Base-by-base conservation (phyloP, 345 rosid genomes). In the Chamaenerion angustifolium region DNA sequence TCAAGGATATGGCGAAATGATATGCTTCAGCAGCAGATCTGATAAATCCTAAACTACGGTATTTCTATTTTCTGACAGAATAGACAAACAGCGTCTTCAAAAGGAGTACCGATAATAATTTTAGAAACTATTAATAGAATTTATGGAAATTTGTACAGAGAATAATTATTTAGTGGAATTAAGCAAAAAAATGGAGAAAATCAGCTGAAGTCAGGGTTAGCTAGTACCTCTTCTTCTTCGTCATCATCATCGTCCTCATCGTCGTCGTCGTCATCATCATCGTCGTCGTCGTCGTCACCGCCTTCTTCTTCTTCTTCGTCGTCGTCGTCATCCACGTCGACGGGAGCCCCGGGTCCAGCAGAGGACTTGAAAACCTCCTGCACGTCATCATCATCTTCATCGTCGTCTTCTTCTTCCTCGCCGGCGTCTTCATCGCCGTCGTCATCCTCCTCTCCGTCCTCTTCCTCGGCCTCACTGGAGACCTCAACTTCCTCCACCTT, bases 331-430 rank as follows among this genome's bases (percentile, higher is more conserved):
- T 56, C 60, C n/a, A 9, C 60, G 8, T 46, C 45, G 4, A 45
- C 63, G 16, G 63, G 56, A 15, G 60, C 45, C 12, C 49, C 45
- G 2, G 60, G 60, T 16, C 56, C 60, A 49, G 46, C 56, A 10
- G 56, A 35, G 45, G 66, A 15, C 48, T 35, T 60, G n/a, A 55
- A 49, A 15, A 62, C 60, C 60, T 62, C 66, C 60, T 62, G 56
- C 42, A 62, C 66, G 25, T 62, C 66, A 18, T 62, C 66, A 45
- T 62, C 66, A 6, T 61, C 64, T 3, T 55, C 65, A 0, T 61
- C 65, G 0, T 61, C 65, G 1, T 48, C 65, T 4, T 8, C 59
- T 0, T 46, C 57, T 1, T 40, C 64, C 3, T 31, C 37, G 3
- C 10, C 37, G 37, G 8, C 37, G 37, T 31, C 37, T 4, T 31